These are phyloP conservation scores for Stephania cephalantha DNA, from an alignment of 164 flowering plant genomes.

Conservation along the genomic window DNA sequence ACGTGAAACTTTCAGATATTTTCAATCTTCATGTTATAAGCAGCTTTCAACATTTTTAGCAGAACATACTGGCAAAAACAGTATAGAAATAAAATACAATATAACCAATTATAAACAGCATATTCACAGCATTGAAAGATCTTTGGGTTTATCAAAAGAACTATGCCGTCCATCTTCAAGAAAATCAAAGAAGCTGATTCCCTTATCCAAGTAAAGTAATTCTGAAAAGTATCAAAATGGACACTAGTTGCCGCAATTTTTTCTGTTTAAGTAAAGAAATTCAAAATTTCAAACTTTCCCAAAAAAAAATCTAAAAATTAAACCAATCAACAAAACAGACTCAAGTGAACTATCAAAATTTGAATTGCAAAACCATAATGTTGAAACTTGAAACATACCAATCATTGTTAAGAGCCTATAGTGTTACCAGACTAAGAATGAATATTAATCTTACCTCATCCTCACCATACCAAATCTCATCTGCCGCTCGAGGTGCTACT, in stretches of 20 bases:
- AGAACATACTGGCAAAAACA: no score
- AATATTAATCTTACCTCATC: conserved; percentile 45
- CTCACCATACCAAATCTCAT: conserved; percentile 84
- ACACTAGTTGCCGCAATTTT: no score
- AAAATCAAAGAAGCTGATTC: background rate
- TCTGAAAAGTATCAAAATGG: background rate
- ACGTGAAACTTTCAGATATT: no score
- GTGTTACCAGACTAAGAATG: background rate
- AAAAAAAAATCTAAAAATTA: background rate
- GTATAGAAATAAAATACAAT: no score
- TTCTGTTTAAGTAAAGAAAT: no score
- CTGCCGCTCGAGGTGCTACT: conserved; percentile 94
- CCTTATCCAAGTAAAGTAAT: background rate
- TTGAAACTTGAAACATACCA: background rate
- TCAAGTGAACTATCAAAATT: background rate
- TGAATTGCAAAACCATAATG: background rate
- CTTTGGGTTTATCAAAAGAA: no score
- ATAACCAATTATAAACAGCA: no score
- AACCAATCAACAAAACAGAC: background rate
- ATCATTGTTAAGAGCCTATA: background rate
- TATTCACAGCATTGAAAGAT: no score
- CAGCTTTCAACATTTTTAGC: no score
- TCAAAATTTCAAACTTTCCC: no score
- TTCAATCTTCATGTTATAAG: no score
- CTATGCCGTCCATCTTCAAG: background rate